Evolutionary conservation across 2,329 filamentous ascomycete genomes (phyloP).

Genomic region (Huntiella bhutanensis): DNA sequence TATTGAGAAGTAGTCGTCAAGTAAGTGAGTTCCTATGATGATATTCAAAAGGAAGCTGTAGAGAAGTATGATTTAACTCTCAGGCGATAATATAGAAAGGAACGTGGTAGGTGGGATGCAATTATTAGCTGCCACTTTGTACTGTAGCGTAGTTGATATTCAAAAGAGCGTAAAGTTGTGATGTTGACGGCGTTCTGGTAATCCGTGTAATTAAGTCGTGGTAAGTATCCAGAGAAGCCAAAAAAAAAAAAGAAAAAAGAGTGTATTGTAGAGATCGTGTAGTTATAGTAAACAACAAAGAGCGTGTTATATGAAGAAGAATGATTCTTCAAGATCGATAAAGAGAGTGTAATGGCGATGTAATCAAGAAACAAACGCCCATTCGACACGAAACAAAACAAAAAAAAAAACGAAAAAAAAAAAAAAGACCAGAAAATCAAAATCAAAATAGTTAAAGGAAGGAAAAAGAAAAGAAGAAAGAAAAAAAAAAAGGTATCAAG

Average conservation of each 20-base stretch:
- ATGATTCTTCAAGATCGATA: background rate
- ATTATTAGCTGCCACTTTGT: too few relatives aligned
- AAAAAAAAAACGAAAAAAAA: constrained; percentile 16
- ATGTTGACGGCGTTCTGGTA: too few relatives aligned
- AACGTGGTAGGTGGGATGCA: too few relatives aligned
- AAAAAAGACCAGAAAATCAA: constrained; percentile 19
- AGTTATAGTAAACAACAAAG: constrained; percentile 2
- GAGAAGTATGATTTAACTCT: too few relatives aligned
- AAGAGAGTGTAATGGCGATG: background rate
- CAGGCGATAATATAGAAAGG: too few relatives aligned
- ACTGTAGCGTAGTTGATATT: too few relatives aligned
- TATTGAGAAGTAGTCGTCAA: too few relatives aligned
- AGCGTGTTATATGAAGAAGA: background rate
- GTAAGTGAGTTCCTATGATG: too few relatives aligned
- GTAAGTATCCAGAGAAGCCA: too few relatives aligned
- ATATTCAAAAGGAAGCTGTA: too few relatives aligned
- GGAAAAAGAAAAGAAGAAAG: background rate
- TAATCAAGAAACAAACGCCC: constrained; percentile 13
- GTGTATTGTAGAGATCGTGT: constrained; percentile 5
- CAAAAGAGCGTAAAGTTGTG: too few relatives aligned
- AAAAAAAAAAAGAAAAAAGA: background rate
- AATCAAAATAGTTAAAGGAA: constrained; percentile 18
- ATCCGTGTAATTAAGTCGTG: too few relatives aligned
- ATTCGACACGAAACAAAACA: constrained; percentile 12
- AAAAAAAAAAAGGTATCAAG: background rate